Evolutionary conservation across 2,329 filamentous ascomycete species (phyloP).

Genomic region (Cryphonectria radicalis): DNA sequence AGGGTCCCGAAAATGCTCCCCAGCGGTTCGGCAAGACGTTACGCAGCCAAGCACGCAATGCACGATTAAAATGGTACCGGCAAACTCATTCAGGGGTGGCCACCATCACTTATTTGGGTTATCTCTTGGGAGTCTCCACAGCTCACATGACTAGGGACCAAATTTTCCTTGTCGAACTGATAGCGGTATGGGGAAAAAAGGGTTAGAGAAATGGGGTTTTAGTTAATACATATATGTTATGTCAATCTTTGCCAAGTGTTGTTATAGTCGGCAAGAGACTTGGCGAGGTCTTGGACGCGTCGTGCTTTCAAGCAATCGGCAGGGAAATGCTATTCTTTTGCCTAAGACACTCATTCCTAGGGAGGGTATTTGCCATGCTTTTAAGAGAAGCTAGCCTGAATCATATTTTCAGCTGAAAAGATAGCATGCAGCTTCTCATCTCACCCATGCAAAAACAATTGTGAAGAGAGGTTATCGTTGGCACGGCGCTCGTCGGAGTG

Average conservation of each 20-base stretch:
- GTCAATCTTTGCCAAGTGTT: neutral
- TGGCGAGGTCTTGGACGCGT: neutral
- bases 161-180: neutral
- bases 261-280: neutral
- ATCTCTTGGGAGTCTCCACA: constrained; percentile 21
- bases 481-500: no score
- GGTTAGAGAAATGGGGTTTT: neutral
- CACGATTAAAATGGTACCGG: constrained; percentile 9
- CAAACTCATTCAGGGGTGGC: neutral
- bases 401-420: neutral
- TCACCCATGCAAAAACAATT: neutral
- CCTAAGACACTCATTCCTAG: neutral
- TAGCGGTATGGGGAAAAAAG: neutral
- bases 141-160: constrained; percentile 7
- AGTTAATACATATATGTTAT: neutral
- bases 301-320: neutral
- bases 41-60: constrained; percentile 18
- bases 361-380: neutral
- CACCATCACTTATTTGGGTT: constrained; percentile 7
- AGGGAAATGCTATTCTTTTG: neutral
- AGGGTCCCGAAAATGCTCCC: constrained; percentile 7
- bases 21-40: constrained; percentile 11
- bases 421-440: neutral
- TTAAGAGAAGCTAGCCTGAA: neutral
- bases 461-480: neutral